Evolutionary conservation across 768 basidiomycete species (phyloP).

Genomic region (Hygrocybe punicea): DNA sequence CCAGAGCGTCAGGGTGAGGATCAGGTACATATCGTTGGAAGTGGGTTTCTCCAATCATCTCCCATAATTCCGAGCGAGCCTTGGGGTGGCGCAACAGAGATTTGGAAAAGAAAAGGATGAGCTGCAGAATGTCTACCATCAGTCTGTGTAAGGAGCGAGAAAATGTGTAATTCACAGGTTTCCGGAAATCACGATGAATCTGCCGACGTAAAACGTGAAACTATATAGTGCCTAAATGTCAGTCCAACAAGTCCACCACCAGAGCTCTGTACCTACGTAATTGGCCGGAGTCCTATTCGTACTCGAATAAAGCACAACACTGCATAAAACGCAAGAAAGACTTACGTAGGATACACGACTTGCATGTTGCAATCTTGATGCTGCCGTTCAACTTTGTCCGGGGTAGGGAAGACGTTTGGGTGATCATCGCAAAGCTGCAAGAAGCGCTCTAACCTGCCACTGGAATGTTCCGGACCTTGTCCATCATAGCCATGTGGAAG

Average conservation of each 20-base stretch:
- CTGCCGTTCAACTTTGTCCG: slow-evolving; percentile 87
- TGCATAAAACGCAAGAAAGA: slow-evolving; percentile 10
- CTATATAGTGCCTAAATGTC: slow-evolving; percentile 29
- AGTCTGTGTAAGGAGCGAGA: neutral
- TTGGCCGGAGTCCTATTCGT: slow-evolving; percentile 80
- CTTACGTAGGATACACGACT: slow-evolving; percentile 93
- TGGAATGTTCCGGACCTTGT: slow-evolving; percentile 97
- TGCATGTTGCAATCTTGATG: slow-evolving; percentile 99
- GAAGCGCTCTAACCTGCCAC: slow-evolving; percentile 93
- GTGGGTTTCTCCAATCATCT: slow-evolving; percentile 83
- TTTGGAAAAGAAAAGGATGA: slow-evolving; percentile 97
- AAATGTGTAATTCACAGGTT: slow-evolving; percentile 58
- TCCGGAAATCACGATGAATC: slow-evolving; percentile 96
- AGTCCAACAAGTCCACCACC: slow-evolving; percentile 7
- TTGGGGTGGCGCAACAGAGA: slow-evolving; percentile 90
- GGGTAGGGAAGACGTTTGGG: slow-evolving; percentile 82
- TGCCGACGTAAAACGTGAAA: slow-evolving; percentile 98
- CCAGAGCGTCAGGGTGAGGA: slow-evolving; percentile 64
- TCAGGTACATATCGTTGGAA: slow-evolving; percentile 97
- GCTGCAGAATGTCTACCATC: slow-evolving; percentile 37
- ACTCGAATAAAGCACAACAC: neutral
- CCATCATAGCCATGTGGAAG: slow-evolving; percentile 97
- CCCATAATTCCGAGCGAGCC: slow-evolving; percentile 80
- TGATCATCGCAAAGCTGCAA: slow-evolving; percentile 98
- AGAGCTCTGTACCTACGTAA: slow-evolving; percentile 50